Evolutionary conservation across 2,329 filamentous ascomycete species (phyloP).

Genomic region (Acephala macrosclerotiorum): DNA sequence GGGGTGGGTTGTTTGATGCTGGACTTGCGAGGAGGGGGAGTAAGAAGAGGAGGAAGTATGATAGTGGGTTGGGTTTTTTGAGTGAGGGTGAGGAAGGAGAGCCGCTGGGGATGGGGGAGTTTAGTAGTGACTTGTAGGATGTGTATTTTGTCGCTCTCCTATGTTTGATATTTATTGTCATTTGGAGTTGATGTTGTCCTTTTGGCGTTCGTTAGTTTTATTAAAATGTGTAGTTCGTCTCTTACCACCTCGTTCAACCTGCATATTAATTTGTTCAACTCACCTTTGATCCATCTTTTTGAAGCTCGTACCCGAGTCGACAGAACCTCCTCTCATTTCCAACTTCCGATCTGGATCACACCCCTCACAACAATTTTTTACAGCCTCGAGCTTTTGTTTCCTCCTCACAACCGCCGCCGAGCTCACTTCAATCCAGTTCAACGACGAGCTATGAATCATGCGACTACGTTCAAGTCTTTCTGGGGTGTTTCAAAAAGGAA

Average conservation of each 20-base stretch:
- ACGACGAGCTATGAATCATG: too few relatives aligned
- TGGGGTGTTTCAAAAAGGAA: too few relatives aligned
- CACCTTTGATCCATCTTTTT: neutral
- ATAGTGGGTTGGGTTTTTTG: conserved; percentile 62
- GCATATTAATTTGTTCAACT: neutral
- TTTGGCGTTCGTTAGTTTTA: neutral
- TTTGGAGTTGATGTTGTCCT: neutral
- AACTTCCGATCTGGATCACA: too few relatives aligned
- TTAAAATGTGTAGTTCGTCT: neutral
- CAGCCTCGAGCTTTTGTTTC: too few relatives aligned
- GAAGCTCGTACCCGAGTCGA: too few relatives aligned
- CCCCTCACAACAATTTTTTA: too few relatives aligned
- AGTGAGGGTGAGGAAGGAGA: conserved; percentile 52
- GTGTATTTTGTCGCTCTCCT: neutral
- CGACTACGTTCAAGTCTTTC: too few relatives aligned
- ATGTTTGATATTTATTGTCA: neutral
- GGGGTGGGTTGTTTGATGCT: conserved; percentile 35
- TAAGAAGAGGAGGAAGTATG: conserved; percentile 57
- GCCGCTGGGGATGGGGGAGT: neutral
- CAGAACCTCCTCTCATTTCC: too few relatives aligned
- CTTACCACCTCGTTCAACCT: neutral
- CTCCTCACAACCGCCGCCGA: too few relatives aligned
- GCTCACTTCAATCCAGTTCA: too few relatives aligned
- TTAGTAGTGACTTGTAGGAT: conserved; percentile 7
- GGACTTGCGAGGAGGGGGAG: conserved; percentile 35